Conservation (phyloP, 2,329 filamentous ascomycete species). For the Rhynchosporium graminicola region DNA sequence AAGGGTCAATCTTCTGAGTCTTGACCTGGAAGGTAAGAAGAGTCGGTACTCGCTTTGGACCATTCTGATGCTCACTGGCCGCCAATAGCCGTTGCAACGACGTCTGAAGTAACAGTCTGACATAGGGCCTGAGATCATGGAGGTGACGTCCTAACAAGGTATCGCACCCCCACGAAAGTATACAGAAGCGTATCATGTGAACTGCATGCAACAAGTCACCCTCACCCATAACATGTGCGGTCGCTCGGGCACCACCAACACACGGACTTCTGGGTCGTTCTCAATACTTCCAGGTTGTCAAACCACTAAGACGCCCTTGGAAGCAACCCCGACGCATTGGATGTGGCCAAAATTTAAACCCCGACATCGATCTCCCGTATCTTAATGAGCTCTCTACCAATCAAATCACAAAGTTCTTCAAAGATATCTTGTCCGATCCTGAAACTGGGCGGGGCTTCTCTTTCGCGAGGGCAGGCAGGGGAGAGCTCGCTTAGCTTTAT, state of each 20-base stretch:
- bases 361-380: not conserved
- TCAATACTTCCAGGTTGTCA: conserved; percentile 6
- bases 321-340: conserved; percentile 6
- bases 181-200: conserved; percentile 17
- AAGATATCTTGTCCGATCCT: not conserved
- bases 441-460: conserved; percentile 6
- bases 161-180: not conserved
- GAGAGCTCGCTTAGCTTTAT: conserved; percentile 11
- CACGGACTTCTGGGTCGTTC: conserved; percentile 2
- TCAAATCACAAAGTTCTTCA: not conserved
- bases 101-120: not conserved
- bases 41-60: not conserved
- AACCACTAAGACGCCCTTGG: conserved; percentile 13
- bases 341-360: not conserved
- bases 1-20: not conserved
- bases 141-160: not conserved
- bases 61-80: not conserved
- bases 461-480: conserved; percentile 11
- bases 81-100: not conserved
- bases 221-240: not conserved
- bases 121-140: not conserved
- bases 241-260: not conserved
- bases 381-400: conserved; percentile 3
- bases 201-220: not conserved
- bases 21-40: not conserved